phyloP scores from a whole-genome alignment of 2,329 filamentous ascomycete species.

The Penicillium psychrosexuale region DNA sequence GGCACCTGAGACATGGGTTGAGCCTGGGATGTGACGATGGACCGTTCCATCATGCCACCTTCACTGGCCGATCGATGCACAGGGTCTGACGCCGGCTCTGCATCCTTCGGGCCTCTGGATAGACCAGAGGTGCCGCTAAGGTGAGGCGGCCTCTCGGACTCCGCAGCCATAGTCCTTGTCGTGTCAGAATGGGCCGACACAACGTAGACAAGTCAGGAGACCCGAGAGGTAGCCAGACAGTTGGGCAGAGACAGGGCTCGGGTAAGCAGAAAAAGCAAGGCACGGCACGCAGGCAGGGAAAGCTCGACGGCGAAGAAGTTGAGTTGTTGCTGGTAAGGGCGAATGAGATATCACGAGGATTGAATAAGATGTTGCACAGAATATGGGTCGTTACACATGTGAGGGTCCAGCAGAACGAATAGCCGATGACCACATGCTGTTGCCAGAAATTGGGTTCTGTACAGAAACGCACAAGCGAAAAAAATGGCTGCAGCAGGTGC shows the following conservation, averaged over 20 bases:
- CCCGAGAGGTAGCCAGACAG: slow-evolving; percentile 33
- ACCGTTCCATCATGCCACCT: slow-evolving; percentile 31
- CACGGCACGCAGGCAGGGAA: slow-evolving; percentile 15
- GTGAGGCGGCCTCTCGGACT: slow-evolving; percentile 38
- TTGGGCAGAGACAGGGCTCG: slow-evolving; percentile 25
- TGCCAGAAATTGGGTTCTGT: slow-evolving; percentile 3
- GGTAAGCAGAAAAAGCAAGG: slow-evolving; percentile 22
- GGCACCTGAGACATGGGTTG: slow-evolving; percentile 34
- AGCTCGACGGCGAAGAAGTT: slow-evolving; percentile 20
- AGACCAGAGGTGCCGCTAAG: slow-evolving; percentile 31
- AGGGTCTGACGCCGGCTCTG: slow-evolving; percentile 26
- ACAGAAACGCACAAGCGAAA: slow-evolving; percentile 5
- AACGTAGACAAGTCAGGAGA: slow-evolving; percentile 35
- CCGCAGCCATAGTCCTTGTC: slow-evolving; percentile 34
- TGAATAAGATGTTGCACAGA: slow-evolving; percentile 28
- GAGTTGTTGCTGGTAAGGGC: slow-evolving; percentile 16
- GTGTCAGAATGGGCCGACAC: slow-evolving; percentile 29
- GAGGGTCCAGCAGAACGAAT: slow-evolving; percentile 31
- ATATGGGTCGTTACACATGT: slow-evolving; percentile 34
- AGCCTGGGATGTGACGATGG: slow-evolving; percentile 26
- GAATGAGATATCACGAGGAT: slow-evolving; percentile 19
- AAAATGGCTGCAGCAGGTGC: slow-evolving; percentile 6
- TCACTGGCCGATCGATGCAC: slow-evolving; percentile 30
- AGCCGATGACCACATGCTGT: slow-evolving; percentile 37
- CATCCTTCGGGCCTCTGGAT: slow-evolving; percentile 28